phyloP scores from a whole-genome alignment of 2,329 filamentous ascomycete genomes.

The Akanthomyces uredinophilus region DNA sequence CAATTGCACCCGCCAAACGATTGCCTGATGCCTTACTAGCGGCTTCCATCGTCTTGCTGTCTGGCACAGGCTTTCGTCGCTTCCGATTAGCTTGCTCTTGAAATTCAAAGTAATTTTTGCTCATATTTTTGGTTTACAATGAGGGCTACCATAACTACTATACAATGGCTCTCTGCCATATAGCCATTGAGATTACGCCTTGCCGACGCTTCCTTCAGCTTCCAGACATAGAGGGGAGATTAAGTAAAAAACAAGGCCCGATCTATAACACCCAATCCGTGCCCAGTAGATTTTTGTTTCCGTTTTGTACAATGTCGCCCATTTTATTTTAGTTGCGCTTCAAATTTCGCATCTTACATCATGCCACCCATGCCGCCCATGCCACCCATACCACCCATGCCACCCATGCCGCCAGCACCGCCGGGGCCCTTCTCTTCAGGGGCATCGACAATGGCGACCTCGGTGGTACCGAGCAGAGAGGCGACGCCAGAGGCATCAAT shows the following conservation, averaged over 20 bases:
- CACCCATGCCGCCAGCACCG: constrained; percentile 59
- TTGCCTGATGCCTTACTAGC: neutral
- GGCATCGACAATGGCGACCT: constrained; percentile 96
- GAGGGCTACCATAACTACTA: constrained; percentile 26
- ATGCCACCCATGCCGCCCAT: constrained; percentile 59
- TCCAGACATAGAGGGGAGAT: constrained; percentile 15
- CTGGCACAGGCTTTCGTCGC: neutral
- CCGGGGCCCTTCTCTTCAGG: constrained; percentile 80
- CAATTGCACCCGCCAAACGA: neutral
- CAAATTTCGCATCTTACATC: constrained; percentile 45
- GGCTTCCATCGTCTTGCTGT: neutral
- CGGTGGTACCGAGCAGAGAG: constrained; percentile 92
- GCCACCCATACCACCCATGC: constrained; percentile 59
- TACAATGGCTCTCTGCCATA: constrained; percentile 23
- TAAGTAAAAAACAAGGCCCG: constrained; percentile 21
- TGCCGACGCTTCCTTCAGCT: constrained; percentile 9
- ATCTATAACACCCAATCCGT: constrained; percentile 16
- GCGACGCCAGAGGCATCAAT: constrained; percentile 94
- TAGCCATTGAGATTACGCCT: neutral
- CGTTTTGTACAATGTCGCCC: constrained; percentile 14
- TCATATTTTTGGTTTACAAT: constrained; percentile 26
- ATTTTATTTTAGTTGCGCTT: constrained; percentile 3
- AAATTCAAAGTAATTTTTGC: constrained; percentile 16
- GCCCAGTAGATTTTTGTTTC: constrained; percentile 17
- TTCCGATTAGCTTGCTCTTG: neutral